These are phyloP conservation scores for Colletotrichum sp. DNA, from an alignment of 2,329 filamentous ascomycete genomes.

Conservation along the genomic window DNA sequence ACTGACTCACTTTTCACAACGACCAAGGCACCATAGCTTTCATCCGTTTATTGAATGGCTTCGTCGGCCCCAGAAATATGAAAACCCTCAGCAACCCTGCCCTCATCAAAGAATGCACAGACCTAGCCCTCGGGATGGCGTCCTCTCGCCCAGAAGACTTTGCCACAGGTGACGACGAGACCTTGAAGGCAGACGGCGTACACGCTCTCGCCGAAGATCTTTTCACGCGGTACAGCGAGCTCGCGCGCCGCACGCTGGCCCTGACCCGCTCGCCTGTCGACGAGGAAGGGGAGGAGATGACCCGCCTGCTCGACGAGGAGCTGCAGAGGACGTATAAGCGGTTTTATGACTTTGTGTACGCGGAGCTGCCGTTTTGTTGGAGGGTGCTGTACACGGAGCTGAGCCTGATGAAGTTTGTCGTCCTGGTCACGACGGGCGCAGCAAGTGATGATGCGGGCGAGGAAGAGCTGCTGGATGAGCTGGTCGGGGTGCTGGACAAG, in stretches of 20 bases:
- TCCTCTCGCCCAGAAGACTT: background rate
- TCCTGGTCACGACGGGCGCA: background rate
- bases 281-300: background rate
- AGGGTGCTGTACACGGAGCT: conserved; percentile 74
- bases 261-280: background rate
- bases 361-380: conserved; percentile 72
- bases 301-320: conserved; percentile 1
- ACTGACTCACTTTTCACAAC: background rate
- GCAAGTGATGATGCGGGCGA: background rate
- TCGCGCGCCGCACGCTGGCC: background rate
- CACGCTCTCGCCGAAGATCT: background rate
- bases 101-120: conserved; percentile 1
- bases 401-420: conserved; percentile 64
- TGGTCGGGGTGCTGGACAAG: conserved; percentile 74
- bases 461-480: conserved; percentile 49
- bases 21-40: rapidly evolving
- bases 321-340: conserved; percentile 10
- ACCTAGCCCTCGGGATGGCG: background rate
- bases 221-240: background rate
- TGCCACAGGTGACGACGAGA: background rate
- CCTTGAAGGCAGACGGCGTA: background rate
- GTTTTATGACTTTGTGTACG: conserved; percentile 74
- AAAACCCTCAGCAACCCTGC: background rate
- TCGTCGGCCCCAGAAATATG: background rate
- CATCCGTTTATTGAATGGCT: rapidly evolving